Base-by-base conservation (phyloP, 164 flowering plant genomes). In the grape (Vitis vinifera) region DNA sequence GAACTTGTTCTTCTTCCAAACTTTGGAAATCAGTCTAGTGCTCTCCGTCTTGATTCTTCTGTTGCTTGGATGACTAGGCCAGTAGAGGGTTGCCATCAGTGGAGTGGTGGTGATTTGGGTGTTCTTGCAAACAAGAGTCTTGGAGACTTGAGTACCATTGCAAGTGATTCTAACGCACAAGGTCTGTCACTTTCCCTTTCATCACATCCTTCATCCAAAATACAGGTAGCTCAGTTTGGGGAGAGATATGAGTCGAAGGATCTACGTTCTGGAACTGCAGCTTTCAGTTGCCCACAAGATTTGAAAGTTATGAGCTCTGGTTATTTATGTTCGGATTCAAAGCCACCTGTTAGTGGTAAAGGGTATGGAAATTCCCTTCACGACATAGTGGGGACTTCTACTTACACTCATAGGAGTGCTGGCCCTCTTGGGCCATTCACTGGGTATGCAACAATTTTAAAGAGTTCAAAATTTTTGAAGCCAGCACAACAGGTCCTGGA, bases 371-470 rank as follows among this genome's bases (percentile, higher is more conserved):
- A 75, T 70, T 76, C 77, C 11, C 56, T 79, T 51, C 79, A 75
- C 50, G 81, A 76, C 16, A 48, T 74, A 9, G 72, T 63, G 17
- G 80, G 82, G 15, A 57, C 76, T 51, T 75, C 88, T 9, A 51
- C 53, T 55, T 76, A 68, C 67, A 65, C 75, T 37, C 80, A 78
- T 27, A 73, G 83, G 8, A 66, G 48, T 44, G 73, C 75, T 0
- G 97, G 96, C 14, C 98, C 98, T 10, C 90, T 94, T 23, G 98
- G 98, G 59, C 98, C 98, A 5, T 94, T 94, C 72, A 94, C 97
- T 37, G 98, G 98, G 1, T 94, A 94, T 65, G 89, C 97, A 29
- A 83, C 92, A 1, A 89, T 94, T 64, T 71, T 94, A 17, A 89
- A 85, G 77, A 81, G 80, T 66, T 94, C 98, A 1, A 92, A 81